phyloP scores from a whole-genome alignment of 768 basidiomycete genomes.

The Hortiboletus flavorubellus region DNA sequence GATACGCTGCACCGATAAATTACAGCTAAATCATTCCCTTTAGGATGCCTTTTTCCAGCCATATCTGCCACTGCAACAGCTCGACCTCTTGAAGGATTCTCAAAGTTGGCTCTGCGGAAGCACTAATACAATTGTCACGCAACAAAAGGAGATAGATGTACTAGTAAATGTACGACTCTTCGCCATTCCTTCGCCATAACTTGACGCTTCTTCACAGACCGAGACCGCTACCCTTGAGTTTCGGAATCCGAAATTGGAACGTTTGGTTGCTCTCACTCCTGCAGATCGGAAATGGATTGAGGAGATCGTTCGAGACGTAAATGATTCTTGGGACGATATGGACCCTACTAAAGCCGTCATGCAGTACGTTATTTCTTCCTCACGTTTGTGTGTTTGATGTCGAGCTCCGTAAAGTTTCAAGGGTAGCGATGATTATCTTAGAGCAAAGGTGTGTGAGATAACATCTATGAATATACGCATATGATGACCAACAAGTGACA shows the following conservation, averaged over 20 bases:
- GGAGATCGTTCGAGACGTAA: slow-evolving; percentile 84
- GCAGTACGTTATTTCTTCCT: slow-evolving; percentile 48
- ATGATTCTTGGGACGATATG: slow-evolving; percentile 69
- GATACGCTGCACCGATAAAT: neutral
- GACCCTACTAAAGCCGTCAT: slow-evolving; percentile 59
- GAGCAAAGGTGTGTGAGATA: slow-evolving; percentile 60
- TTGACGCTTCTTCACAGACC: slow-evolving; percentile 46
- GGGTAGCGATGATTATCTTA: slow-evolving; percentile 93
- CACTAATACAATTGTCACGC: slow-evolving; percentile 93
- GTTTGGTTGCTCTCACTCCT: slow-evolving; percentile 75
- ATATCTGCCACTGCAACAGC: slow-evolving; percentile 92
- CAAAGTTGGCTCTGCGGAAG: slow-evolving; percentile 90
- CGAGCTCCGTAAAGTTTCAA: slow-evolving; percentile 61
- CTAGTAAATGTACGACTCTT: slow-evolving; percentile 67
- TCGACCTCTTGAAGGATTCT: slow-evolving; percentile 80
- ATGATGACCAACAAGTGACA: neutral
- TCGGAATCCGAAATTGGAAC: slow-evolving; percentile 75
- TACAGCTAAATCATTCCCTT: slow-evolving; percentile 1
- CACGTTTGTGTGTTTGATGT: neutral
- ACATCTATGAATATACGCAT: neutral
- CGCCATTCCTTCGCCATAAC: neutral
- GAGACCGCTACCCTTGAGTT: slow-evolving; percentile 88
- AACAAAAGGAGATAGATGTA: slow-evolving; percentile 88
- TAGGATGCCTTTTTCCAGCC: slow-evolving; percentile 97
- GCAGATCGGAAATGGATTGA: slow-evolving; percentile 99